phyloP scores from a whole-genome alignment of 2,329 filamentous ascomycete species.

The Verticillium alfalfae region DNA sequence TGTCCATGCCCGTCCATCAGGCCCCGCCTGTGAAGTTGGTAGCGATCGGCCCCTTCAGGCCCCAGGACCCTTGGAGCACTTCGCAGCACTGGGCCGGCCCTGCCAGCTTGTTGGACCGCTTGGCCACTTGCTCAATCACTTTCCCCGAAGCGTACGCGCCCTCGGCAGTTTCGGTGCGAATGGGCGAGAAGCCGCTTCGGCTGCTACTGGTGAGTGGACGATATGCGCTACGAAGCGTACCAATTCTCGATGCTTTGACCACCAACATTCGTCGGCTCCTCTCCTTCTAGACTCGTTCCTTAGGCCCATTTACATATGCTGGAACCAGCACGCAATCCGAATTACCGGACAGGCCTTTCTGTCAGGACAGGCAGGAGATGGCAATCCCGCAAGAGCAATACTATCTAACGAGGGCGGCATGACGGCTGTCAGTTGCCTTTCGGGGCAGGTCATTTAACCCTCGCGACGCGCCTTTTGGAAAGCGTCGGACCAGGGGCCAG shows the following conservation, averaged over 20 bases:
- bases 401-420: not conserved
- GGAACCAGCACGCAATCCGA: not conserved
- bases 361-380: not conserved
- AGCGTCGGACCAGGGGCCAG: not conserved
- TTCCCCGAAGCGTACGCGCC: not conserved
- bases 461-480: not conserved
- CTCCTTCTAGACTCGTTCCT: not conserved
- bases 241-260: not conserved
- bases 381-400: not conserved
- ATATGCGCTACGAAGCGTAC: not conserved
- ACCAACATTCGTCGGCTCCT: not conserved
- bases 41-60: not conserved
- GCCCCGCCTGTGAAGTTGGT: not conserved
- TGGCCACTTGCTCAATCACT: not conserved
- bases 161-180: slow-evolving; percentile 1
- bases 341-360: not conserved
- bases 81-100: not conserved
- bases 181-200: not conserved
- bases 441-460: not conserved
- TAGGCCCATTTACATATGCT: not conserved
- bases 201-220: not conserved
- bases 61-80: not conserved
- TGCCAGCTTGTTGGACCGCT: not conserved
- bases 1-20: not conserved
- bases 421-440: not conserved